Evolutionary conservation across 2,329 filamentous ascomycete genomes (phyloP), one percentile per base, ranked within the genome.

Genomic region (Thielaviopsis populi): DNA sequence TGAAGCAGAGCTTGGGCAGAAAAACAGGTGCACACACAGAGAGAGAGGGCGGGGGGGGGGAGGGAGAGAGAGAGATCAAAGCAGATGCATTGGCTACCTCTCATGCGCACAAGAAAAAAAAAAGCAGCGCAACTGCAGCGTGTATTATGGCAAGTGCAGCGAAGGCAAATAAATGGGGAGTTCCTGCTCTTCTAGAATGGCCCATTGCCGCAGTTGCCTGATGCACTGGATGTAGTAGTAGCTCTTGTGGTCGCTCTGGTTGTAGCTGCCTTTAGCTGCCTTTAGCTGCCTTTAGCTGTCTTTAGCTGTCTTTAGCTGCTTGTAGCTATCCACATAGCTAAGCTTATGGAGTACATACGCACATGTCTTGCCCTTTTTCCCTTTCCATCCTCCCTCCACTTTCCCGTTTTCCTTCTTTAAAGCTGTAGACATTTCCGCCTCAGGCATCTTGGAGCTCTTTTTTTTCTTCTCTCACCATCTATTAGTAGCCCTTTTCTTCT

Each of bases 371-470:
- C 37, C 37, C 24, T 59, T 30, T 48, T 60, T 59, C 22, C 42
- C 24, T 60, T 59, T 42, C 43, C 48, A 59, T 54, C 56, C 27
- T 41, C 27, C 43, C 46, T 30, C 17, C 43, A 40, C 58, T 24
- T 40, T 40, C 30, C 37, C 54, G 50, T n/a, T 42, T 50, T 48
- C 24, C 11, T 30, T 59, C 33, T 41, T 60, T 60, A 64, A 60
- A 64, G 43, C 41, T 46, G 22, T 42, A 3, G n/a, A 58, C 11
- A 30, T 63, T 42, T 56, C 61, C 61, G 50, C 61, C 61, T 63
- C 54, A 60, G 40, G 24, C 37, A 6, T 22, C 24, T 13, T 11
- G 1, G 13, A 13, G 42, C 33, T 17, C 61, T 19, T 43, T 33
- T n/a, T 40, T 43, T 33, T n/a, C 24, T 17, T 50, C 54, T 60